A percentile compares a stretch with the other conserved stretches of the same genome.
These are phyloP conservation scores for Leccinellum luteum DNA, from an alignment of 768 basidiomycete species.

Conservation along the genomic window DNA sequence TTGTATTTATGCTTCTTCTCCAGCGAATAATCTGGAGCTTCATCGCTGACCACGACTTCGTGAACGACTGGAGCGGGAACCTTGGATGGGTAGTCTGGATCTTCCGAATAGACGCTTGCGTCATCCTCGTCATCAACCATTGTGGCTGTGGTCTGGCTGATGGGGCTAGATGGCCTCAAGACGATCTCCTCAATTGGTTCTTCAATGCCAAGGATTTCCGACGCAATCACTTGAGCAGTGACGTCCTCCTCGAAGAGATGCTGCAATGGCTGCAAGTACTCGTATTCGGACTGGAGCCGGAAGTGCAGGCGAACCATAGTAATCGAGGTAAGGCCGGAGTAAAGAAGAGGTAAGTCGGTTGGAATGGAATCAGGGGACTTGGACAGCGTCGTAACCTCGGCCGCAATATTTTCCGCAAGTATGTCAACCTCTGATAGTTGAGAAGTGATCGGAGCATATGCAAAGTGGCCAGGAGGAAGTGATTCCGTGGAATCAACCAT, in stretches of 20 bases:
- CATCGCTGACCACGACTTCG: neutral
- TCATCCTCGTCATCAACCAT: constrained; percentile 21
- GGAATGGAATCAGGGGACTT: constrained; percentile 25
- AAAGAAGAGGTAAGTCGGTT: constrained; percentile 31
- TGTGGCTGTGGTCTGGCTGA: constrained; percentile 18
- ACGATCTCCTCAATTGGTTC: constrained; percentile 11
- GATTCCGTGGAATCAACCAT: constrained; percentile 8
- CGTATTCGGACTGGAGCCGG: constrained; percentile 34
- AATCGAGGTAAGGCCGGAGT: constrained; percentile 31
- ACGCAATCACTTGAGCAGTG: constrained; percentile 28
- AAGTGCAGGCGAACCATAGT: constrained; percentile 30
- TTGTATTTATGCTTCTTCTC: neutral
- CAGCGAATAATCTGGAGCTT: neutral
- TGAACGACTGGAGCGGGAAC: neutral
- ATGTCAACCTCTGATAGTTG: constrained; percentile 18
- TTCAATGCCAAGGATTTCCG: constrained; percentile 27
- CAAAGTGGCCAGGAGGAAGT: constrained; percentile 3
- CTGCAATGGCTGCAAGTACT: constrained; percentile 27
- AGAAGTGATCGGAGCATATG: constrained; percentile 7
- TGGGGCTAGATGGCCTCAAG: constrained; percentile 9
- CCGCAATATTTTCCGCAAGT: constrained; percentile 34
- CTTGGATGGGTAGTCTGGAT: constrained; percentile 5
- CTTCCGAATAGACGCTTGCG: neutral
- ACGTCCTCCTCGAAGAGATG: constrained; percentile 31
- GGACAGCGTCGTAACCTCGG: constrained; percentile 29